Evolutionary conservation across 2,329 filamentous ascomycete species (phyloP), one percentile per base, ranked within the genome.

Genomic region (Phialophora tarda): DNA sequence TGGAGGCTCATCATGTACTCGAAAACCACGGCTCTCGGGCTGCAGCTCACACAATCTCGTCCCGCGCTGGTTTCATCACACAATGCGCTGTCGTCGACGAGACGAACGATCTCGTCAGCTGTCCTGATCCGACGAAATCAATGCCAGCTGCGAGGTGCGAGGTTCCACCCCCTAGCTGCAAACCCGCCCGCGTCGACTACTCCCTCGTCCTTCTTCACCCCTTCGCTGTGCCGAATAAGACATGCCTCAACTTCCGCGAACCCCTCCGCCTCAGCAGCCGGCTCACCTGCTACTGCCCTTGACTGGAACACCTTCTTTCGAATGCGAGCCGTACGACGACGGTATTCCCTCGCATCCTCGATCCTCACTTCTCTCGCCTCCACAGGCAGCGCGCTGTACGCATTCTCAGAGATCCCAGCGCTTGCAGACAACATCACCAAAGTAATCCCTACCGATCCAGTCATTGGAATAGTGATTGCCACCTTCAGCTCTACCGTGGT

Each of bases 281-380:
- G 4, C 17, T 44, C 48, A 30, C 59, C 59, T 56, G 12, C 56
- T 21, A 26, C 30, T n/a, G 75, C 78, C n/a, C 86, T 93, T 50
- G 87, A 92, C 80, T 98, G 94, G 94, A 90, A 97, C 82, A 88
- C 88, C 60, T 98, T 97, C 83, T 96, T 98, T 84, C 87, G 88
- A 77, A 89, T 98, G 67, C 92, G 94, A 75, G 91, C 92, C 74
- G 90, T 89, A 67, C 91, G 94, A 63, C 89, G 94, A 67, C 88
- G 91, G 74, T 91, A 93, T 82, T 92, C 94, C 77, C 86, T 96
- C 44, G 86, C 85, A 58, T 93, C 92, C 71, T 94, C 91, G 55
- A 83, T 92, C 59, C 77, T 87, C 38, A 87, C 86, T 38, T 89
- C 89, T 50, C 71, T 89, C 5, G 80, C 83, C 12, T 87, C 86